Evolutionary conservation across 257 asterid species (phyloP).

Genomic region (Solanum habrochaites): DNA sequence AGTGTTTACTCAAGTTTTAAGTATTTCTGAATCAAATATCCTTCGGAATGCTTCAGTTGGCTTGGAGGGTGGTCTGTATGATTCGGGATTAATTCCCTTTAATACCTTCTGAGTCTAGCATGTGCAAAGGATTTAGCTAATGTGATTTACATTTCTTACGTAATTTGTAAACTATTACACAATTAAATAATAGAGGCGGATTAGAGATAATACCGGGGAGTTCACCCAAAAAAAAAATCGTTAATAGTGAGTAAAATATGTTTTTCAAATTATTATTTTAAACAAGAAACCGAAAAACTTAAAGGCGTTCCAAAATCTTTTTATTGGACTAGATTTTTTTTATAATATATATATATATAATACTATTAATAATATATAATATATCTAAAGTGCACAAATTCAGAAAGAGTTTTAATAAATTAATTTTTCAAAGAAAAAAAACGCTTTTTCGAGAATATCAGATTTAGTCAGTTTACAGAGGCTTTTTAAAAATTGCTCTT

Average conservation of each 20-base stretch:
- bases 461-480: not conserved
- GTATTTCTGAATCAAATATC: not conserved
- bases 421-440: not conserved
- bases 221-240: no score
- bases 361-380: no score
- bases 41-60: fast-evolving
- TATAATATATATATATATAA: no score
- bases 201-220: no score
- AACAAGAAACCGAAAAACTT: no score
- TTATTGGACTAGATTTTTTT: no score
- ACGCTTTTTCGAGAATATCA: not conserved
- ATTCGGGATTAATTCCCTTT: fast-evolving
- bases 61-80: fast-evolving
- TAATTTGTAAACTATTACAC: no score
- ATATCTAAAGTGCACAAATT: no score
- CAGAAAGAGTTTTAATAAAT: not conserved
- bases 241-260: not conserved
- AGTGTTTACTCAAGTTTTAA: not conserved
- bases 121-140: fast-evolving
- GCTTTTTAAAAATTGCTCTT: not conserved
- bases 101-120: fast-evolving
- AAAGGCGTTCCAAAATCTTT: no score
- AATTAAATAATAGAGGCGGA: no score
- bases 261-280: no score
- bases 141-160: fast-evolving